A percentile compares a stretch with the other conserved stretches of the same genome.
Conservation (phyloP, 768 basidiomycete species). For the Brasilioporus rufonigricans region DNA sequence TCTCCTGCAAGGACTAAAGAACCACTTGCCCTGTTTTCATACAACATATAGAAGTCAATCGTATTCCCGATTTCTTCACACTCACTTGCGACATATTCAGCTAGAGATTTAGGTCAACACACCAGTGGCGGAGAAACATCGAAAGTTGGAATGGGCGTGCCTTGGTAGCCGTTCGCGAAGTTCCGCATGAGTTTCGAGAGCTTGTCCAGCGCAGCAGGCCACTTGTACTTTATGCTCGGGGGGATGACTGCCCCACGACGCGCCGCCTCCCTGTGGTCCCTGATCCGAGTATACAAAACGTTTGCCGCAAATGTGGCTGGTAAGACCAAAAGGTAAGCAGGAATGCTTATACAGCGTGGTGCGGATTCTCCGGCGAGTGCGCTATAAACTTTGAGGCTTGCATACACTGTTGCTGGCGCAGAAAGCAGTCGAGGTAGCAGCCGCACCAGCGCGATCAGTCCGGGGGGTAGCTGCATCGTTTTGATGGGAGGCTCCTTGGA, state of each 20-base stretch:
- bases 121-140: neutral
- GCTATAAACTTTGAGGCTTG: slow-evolving; percentile 10
- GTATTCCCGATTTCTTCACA: slow-evolving; percentile 25
- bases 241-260: neutral
- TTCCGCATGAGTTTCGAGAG: slow-evolving; percentile 22
- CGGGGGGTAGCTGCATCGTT: slow-evolving; percentile 31
- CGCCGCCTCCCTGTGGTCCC: slow-evolving; percentile 23
- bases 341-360: slow-evolving; percentile 12
- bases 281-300: slow-evolving; percentile 44
- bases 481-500: too few species aligned
- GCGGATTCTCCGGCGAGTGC: neutral
- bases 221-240: neutral
- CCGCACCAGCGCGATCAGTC: slow-evolving; percentile 31
- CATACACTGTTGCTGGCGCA: slow-evolving; percentile 17
- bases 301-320: slow-evolving; percentile 18
- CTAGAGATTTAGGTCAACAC: slow-evolving; percentile 8
- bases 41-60: slow-evolving; percentile 18
- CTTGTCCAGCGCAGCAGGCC: neutral
- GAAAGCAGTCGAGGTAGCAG: slow-evolving; percentile 28
- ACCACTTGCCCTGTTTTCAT: slow-evolving; percentile 26
- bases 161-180: slow-evolving; percentile 46
- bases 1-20: neutral
- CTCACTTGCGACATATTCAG: slow-evolving; percentile 10
- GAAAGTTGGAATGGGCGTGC: slow-evolving; percentile 26
- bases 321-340: slow-evolving; percentile 25